phyloP scores from a whole-genome alignment of 306 rosid genomes.

The Prunus fruticosa region DNA sequence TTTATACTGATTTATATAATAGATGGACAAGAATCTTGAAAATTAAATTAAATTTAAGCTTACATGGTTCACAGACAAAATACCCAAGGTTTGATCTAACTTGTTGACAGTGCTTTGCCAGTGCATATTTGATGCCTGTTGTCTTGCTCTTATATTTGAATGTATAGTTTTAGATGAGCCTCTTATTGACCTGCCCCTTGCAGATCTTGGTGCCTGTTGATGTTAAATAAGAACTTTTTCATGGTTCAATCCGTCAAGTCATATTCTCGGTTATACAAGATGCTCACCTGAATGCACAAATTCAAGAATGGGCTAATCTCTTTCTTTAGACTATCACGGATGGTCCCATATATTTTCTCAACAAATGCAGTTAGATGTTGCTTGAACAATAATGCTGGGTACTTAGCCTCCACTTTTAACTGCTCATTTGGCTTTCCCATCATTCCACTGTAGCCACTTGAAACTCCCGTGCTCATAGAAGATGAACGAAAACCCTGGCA shows the following conservation, averaged over 20 bases:
- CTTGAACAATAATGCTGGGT: constrained; percentile 78
- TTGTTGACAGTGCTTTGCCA: constrained; percentile 86
- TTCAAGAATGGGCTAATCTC: constrained; percentile 79
- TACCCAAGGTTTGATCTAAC: constrained; percentile 51
- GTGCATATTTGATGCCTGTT: constrained; percentile 72
- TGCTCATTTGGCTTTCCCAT: constrained; percentile 62
- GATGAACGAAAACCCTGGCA: constrained; percentile 75
- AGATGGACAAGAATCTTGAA: background rate
- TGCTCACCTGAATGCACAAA: constrained; percentile 77
- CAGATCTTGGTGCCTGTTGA: constrained; percentile 77
- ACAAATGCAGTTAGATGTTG: constrained; percentile 78
- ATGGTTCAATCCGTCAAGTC: background rate
- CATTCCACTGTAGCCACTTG: constrained; percentile 87
- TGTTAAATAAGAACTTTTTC: constrained; percentile 6
- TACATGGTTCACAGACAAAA: constrained; percentile 66
- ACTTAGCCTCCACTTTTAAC: constrained; percentile 84
- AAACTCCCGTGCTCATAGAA: constrained; percentile 67
- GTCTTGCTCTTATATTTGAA: constrained; percentile 75
- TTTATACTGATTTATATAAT: background rate
- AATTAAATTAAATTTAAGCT: constrained; percentile 21
- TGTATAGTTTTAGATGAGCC: constrained; percentile 79
- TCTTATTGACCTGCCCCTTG: constrained; percentile 60
- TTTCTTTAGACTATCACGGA: constrained; percentile 76
- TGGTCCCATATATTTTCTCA: constrained; percentile 80
- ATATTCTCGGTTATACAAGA: background rate